These are phyloP conservation scores for Didymella pinodella DNA, from an alignment of 2,329 filamentous ascomycete species.

Conservation along the genomic window DNA sequence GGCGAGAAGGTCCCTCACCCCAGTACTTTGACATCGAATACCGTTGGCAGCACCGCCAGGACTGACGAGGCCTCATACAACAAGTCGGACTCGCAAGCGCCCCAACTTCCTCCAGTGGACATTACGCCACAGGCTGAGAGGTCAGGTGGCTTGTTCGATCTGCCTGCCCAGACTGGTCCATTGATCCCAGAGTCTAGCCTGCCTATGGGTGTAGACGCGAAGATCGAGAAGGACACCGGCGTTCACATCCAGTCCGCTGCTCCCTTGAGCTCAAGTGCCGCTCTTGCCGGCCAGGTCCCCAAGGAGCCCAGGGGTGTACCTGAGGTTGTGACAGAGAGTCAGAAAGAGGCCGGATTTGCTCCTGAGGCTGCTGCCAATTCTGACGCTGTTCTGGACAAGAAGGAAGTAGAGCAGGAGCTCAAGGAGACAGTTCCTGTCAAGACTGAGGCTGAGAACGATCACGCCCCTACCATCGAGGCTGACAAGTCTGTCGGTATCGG, in stretches of 20 bases:
- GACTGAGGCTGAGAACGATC: conserved; percentile 55
- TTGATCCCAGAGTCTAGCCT: conserved; percentile 85
- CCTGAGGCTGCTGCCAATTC: conserved; percentile 74
- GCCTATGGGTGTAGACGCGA: conserved; percentile 66
- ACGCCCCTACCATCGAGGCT: conserved; percentile 29
- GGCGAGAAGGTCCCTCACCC: conserved; percentile 81
- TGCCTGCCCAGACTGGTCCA: conserved; percentile 63
- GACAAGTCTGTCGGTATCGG: conserved; percentile 20
- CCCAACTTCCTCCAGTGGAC: conserved; percentile 56
- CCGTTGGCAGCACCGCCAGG: conserved; percentile 67
- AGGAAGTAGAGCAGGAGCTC: conserved; percentile 73
- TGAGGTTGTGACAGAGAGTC: conserved; percentile 74
- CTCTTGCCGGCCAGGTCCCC: conserved; percentile 56
- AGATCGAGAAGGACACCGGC: conserved; percentile 50
- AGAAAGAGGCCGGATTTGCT: conserved; percentile 68
- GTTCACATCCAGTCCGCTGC: conserved; percentile 54
- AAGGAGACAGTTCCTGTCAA: conserved; percentile 70
- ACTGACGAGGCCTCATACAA: conserved; percentile 85
- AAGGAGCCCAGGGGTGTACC: conserved; percentile 58
- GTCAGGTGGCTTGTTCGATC: conserved; percentile 55
- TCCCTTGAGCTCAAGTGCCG: conserved; percentile 56
- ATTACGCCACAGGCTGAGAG: conserved; percentile 54
- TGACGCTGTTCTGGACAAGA: conserved; percentile 74
- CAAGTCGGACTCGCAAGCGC: conserved; percentile 69
- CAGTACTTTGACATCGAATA: conserved; percentile 70